Evolutionary conservation across 2,329 filamentous ascomycete genomes (phyloP), one percentile per base, ranked within the genome.

Genomic region (Diaporthe destruens): DNA sequence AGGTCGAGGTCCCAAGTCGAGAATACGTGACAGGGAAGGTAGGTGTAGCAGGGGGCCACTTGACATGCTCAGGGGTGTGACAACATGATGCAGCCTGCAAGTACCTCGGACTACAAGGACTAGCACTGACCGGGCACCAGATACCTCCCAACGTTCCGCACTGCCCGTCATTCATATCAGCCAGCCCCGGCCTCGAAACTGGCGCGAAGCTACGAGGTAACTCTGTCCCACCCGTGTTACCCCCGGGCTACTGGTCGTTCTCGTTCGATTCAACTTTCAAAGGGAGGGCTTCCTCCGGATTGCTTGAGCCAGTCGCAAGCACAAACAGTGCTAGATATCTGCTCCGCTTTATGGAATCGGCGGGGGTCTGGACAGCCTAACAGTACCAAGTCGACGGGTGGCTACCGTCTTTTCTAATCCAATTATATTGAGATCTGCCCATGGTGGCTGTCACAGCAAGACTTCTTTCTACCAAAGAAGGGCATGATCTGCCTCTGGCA

Each of bases 1-100:
- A 61, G 66, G 55, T 70, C 67, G 44, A 54, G 44, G 61, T 66
- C 39, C 44, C 36, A 53, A 39, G 61, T 66, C 61, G 61, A 53
- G 23, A 53, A 70, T 70, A 70, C 55, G 49, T 70, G 68, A 54
- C 68, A 70, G 44, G 68, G 68, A 54, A 70, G 67, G 44, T 9
- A 29, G n/a, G 42, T 18, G 44, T 51, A 70, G 18, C 55, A 70
- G 49, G 55, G 55, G 55, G 55, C 53, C 68, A 70, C 44, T 51
- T 54, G 68, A 61, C 44, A 70, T 70, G 49, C 61, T 29, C 68
- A 53, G 55, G 55, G 32, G 68, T 70, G 34, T 49, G 68, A 70
- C 68, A 53, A 53, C 68, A 61, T 70, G 42, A 53, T 70, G 68
- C 68, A 44, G 55, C 18, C 44, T 70, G 68, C 55, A 70, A 61